Evolutionary conservation across 208 protist species (phyloP).

Genomic region (Lotmaria passim): DNA sequence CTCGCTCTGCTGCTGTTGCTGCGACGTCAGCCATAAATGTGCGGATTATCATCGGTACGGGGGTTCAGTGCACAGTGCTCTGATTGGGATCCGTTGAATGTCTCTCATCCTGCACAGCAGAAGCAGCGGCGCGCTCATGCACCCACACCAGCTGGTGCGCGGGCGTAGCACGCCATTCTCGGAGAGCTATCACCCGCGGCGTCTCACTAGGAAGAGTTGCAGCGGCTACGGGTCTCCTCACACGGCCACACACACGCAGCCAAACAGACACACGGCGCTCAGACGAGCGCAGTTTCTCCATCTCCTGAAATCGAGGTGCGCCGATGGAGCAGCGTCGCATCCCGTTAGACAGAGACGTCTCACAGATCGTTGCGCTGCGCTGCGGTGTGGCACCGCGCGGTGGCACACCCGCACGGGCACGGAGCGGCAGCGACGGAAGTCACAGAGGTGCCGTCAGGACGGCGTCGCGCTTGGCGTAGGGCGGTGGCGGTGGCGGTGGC

Average conservation of each 20-base stretch:
- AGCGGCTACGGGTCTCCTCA: not conserved
- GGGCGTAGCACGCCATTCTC: not conserved
- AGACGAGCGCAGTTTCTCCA: not conserved
- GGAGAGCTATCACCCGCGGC: no score
- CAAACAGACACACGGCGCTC: no score
- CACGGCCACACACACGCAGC: no score
- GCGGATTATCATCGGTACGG: not conserved
- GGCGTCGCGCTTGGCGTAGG: no score
- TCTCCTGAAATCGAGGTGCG: slow-evolving; percentile 19
- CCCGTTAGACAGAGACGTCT: slow-evolving; percentile 26
- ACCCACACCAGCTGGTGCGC: no score
- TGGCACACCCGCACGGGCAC: not conserved
- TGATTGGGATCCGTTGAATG: not conserved
- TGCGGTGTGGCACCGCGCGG: not conserved
- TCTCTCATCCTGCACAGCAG: not conserved
- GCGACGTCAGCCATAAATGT: not conserved
- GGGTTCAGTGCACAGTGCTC: not conserved
- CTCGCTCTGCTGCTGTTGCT: no score
- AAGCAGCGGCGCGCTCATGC: no score
- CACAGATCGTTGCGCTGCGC: not conserved
- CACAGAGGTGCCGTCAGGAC: no score
- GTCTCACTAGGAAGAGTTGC: not conserved
- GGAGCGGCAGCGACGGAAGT: not conserved
- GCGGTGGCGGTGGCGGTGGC: not conserved
- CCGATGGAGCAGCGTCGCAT: not conserved